Evolutionary conservation across 2,329 filamentous ascomycete species (phyloP).

Genomic region (Fusarium sp.): DNA sequence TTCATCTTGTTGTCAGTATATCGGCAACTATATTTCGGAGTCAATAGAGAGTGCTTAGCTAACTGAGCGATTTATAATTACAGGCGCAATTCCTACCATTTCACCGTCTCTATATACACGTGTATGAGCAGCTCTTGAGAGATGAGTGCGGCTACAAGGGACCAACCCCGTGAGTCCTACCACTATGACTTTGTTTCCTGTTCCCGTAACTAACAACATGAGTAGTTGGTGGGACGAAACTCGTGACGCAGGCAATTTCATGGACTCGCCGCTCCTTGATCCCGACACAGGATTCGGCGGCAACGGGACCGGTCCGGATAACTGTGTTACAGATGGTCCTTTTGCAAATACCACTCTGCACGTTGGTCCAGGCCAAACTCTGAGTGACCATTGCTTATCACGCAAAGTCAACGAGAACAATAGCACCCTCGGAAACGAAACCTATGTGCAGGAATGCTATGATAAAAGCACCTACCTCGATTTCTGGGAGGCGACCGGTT

Average conservation of each 20-base stretch:
- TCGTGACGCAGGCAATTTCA: neutral
- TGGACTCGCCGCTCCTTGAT: neutral
- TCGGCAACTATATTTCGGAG: accelerated
- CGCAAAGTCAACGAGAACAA: neutral
- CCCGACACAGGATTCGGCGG: neutral
- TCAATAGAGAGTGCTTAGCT: accelerated
- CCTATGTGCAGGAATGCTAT: neutral
- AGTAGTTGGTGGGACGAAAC: neutral
- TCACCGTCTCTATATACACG: neutral
- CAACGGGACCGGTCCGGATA: neutral
- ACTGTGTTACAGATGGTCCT: neutral
- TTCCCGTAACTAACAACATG: accelerated
- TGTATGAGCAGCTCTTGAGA: neutral
- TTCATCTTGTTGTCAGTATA: neutral
- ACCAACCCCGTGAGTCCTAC: neutral
- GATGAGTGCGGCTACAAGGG: neutral
- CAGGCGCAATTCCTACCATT: neutral
- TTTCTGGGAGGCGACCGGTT: neutral
- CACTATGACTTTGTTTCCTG: accelerated
- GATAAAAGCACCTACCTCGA: neutral
- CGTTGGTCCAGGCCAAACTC: neutral
- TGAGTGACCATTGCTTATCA: neutral
- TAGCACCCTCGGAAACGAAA: neutral
- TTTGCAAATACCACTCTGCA: neutral
- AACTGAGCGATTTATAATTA: accelerated